Percentiles rank a stretch among this genome's conserved stretches.
Evolutionary conservation across 2,329 filamentous ascomycete species (phyloP).

Genomic region (Fusarium sp.): DNA sequence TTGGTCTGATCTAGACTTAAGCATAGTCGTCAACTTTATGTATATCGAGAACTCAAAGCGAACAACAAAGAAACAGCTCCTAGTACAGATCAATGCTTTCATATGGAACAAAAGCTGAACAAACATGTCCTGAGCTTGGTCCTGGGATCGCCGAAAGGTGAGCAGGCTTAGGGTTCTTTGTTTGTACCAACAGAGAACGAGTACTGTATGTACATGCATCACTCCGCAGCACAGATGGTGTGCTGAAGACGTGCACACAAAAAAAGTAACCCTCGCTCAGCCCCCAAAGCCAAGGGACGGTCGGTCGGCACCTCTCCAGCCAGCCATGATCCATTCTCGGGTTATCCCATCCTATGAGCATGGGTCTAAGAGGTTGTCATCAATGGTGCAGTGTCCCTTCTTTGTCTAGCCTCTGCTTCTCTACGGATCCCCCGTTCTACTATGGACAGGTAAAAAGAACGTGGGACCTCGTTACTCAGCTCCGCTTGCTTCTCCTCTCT

Average conservation of each 20-base stretch:
- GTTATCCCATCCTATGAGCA: slow-evolving; percentile 4
- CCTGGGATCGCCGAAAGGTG: slow-evolving; percentile 12
- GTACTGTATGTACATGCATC: slow-evolving; percentile 22
- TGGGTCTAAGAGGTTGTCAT: slow-evolving; percentile 27
- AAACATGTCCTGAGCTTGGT: slow-evolving; percentile 1
- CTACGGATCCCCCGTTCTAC: slow-evolving; percentile 15
- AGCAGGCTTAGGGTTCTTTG: slow-evolving; percentile 20
- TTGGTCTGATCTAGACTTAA: slow-evolving; percentile 16
- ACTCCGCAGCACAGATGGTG: slow-evolving; percentile 3
- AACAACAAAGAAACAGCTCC: slow-evolving; percentile 1
- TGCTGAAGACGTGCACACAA: slow-evolving; percentile 8
- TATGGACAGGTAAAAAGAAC: slow-evolving; percentile 23
- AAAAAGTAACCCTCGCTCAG: slow-evolving; percentile 27
- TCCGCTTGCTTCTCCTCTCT: slow-evolving; percentile 18
- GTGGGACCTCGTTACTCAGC: slow-evolving; percentile 40
- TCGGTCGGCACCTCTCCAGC: neutral
- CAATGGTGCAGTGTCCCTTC: slow-evolving; percentile 25
- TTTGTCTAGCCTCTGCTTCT: slow-evolving; percentile 28
- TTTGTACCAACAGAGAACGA: slow-evolving; percentile 32
- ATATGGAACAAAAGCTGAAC: neutral
- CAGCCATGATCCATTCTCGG: neutral
- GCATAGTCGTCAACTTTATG: slow-evolving; percentile 30
- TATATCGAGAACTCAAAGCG: neutral
- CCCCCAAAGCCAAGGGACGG: slow-evolving; percentile 27
- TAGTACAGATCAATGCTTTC: neutral